A percentile compares a stretch with the other conserved stretches of the same genome.
Evolutionary conservation across 108 stramenopile species (phyloP).

Genomic region (Stephanodiscus minutulus): DNA sequence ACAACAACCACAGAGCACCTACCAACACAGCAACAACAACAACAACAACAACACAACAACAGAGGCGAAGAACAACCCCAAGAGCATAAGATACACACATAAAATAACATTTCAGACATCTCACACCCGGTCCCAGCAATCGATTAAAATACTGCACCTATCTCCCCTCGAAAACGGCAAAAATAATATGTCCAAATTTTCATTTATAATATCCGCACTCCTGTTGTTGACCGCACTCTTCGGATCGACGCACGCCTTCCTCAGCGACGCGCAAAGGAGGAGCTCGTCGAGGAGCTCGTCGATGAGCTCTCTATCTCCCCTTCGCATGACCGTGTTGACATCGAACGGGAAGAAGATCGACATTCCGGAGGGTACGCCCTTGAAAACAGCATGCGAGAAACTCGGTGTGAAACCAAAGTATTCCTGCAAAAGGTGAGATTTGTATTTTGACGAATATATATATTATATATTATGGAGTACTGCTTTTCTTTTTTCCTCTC

Average conservation of each 20-base stretch:
- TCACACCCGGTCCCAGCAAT: too few species aligned
- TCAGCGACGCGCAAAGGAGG: too few species aligned
- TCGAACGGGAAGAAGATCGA: slow-evolving; percentile 74
- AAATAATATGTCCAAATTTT: background rate
- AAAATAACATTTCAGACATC: too few species aligned
- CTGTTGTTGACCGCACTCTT: background rate
- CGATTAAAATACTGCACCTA: too few species aligned
- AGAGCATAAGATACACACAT: too few species aligned
- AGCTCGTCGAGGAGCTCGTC: too few species aligned
- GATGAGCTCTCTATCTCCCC: background rate
- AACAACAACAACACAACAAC: background rate
- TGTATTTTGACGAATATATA: too few species aligned
- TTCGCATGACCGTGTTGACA: slow-evolving; percentile 77
- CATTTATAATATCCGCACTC: background rate
- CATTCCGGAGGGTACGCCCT: slow-evolving; percentile 64
- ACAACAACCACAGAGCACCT: too few species aligned
- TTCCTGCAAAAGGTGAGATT: slow-evolving; percentile 77
- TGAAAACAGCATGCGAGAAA: slow-evolving; percentile 63
- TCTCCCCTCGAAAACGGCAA: too few species aligned
- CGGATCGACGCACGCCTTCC: background rate
- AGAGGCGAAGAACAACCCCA: too few species aligned
- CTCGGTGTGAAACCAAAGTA: slow-evolving; percentile 87
- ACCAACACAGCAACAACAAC: background rate
- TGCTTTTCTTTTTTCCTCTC: too few species aligned
- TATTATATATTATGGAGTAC: too few species aligned